Evolutionary conservation across 2,329 filamentous ascomycete species (phyloP).

Genomic region (Aureobasidium sp.): DNA sequence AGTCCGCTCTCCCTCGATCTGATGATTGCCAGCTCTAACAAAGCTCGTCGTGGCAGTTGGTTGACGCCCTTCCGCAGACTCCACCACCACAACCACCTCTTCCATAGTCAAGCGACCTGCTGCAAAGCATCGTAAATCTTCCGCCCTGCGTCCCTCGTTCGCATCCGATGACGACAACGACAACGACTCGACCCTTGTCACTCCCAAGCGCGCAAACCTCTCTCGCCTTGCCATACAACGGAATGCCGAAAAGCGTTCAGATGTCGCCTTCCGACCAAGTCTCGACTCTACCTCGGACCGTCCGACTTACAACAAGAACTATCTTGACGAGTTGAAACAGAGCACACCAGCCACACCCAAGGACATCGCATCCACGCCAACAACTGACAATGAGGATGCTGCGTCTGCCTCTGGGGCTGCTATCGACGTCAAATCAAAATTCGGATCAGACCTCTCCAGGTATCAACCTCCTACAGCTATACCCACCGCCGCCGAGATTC

Average conservation of each 20-base stretch:
- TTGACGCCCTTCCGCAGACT: constrained; percentile 18
- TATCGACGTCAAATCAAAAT: constrained; percentile 44
- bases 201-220: constrained; percentile 57
- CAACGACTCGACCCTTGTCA: constrained; percentile 43
- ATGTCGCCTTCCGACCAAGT: constrained; percentile 45
- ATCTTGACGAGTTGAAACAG: constrained; percentile 75
- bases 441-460: constrained; percentile 46
- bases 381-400: constrained; percentile 30
- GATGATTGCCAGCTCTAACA: constrained; percentile 24
- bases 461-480: constrained; percentile 45
- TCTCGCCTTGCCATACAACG: constrained; percentile 60
- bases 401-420: constrained; percentile 40
- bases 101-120: constrained; percentile 46
- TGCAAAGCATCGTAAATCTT: constrained; percentile 60
- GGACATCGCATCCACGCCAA: constrained; percentile 39
- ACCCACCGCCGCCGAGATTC: constrained; percentile 76
- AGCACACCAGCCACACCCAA: constrained; percentile 79
- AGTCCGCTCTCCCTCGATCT: constrained; percentile 21
- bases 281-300: constrained; percentile 54
- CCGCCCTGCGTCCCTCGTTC: constrained; percentile 70
- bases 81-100: constrained; percentile 42
- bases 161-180: constrained; percentile 51
- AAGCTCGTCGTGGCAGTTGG: constrained; percentile 20
- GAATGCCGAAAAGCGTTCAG: constrained; percentile 51
- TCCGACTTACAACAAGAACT: constrained; percentile 79